These are phyloP conservation scores for Amanita muscaria DNA, from an alignment of 768 basidiomycete species.

Conservation along the genomic window DNA sequence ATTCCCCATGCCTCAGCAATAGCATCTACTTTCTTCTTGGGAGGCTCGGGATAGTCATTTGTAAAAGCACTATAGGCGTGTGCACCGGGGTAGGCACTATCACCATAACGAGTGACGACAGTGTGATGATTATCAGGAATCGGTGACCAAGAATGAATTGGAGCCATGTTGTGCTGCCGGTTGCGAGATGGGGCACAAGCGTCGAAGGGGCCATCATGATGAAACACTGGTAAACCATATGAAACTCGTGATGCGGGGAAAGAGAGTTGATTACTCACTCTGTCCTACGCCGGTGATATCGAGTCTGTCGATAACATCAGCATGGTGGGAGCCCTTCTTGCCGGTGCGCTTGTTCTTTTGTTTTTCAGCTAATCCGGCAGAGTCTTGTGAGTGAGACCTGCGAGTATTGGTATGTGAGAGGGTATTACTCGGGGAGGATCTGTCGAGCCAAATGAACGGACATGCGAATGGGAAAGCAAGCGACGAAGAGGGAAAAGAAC, in stretches of 20 bases:
- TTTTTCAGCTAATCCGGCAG: conserved; percentile 28
- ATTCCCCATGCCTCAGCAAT: conserved; percentile 92
- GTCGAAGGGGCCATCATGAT: conserved; percentile 89
- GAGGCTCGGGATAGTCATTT: conserved; percentile 45
- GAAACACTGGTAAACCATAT: conserved; percentile 54
- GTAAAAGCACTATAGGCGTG: conserved; percentile 39
- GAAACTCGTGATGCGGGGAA: conserved; percentile 7
- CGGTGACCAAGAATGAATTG: conserved; percentile 70
- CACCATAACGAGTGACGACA: conserved; percentile 25
- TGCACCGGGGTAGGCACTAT: conserved; percentile 47
- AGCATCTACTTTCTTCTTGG: conserved; percentile 82
- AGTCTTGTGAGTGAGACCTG: conserved; percentile 42
- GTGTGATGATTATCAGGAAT: conserved; percentile 33
- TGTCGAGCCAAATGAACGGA: conserved; percentile 10
- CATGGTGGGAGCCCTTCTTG: conserved; percentile 73
- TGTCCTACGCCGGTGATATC: conserved; percentile 81
- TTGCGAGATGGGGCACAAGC: conserved; percentile 89
- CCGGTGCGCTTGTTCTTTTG: conserved; percentile 28
- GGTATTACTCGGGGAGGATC: conserved; percentile 7
- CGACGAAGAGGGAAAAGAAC: conserved; percentile 14
- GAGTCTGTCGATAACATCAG: conserved; percentile 84
- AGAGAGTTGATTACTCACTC: conserved; percentile 42
- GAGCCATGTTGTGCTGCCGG: conserved; percentile 67
- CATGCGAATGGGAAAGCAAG: background rate
- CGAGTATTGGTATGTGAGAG: conserved; percentile 26